Evolutionary conservation across 805 yeast genomes (phyloP).

Genomic region (Wickerhamiella kazuoi): DNA sequence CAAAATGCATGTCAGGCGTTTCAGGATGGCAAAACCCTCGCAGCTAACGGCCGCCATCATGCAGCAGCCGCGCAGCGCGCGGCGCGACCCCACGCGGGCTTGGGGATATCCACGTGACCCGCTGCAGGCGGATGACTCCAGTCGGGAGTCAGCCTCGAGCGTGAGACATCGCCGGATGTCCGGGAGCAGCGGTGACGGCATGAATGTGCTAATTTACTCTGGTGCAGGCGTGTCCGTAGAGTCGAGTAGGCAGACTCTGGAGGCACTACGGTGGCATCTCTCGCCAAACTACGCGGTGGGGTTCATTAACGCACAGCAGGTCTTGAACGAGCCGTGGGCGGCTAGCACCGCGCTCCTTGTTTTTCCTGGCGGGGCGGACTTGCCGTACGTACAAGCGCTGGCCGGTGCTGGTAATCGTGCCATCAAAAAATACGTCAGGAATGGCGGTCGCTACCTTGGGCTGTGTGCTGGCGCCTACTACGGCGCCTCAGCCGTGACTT

Average conservation of each 20-base stretch:
- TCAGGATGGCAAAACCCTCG: too few relatives aligned
- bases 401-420: conserved; percentile 49
- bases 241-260: conserved; percentile 67
- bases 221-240: conserved; percentile 79
- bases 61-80: too few relatives aligned
- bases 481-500: conserved; percentile 58
- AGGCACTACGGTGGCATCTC: conserved; percentile 51
- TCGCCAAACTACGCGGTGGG: conserved; percentile 83
- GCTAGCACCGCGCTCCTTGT: conserved; percentile 61
- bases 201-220: conserved; percentile 62
- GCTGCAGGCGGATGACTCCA: too few relatives aligned
- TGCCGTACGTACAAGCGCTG: conserved; percentile 60
- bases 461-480: conserved; percentile 94
- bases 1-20: too few relatives aligned
- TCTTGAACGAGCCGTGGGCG: conserved; percentile 78
- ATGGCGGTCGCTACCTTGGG: conserved; percentile 74
- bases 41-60: too few relatives aligned
- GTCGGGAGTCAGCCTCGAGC: too few relatives aligned
- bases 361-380: conserved; percentile 93
- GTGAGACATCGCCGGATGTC: too few relatives aligned
- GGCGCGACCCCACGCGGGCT: too few relatives aligned
- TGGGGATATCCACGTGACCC: too few relatives aligned
- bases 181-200: too few relatives aligned
- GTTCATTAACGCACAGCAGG: conserved; percentile 41
- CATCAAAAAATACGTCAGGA: conserved; percentile 45